Conservation (phyloP, 2,329 filamentous ascomycete genomes). For the Alternaria infectoria region DNA sequence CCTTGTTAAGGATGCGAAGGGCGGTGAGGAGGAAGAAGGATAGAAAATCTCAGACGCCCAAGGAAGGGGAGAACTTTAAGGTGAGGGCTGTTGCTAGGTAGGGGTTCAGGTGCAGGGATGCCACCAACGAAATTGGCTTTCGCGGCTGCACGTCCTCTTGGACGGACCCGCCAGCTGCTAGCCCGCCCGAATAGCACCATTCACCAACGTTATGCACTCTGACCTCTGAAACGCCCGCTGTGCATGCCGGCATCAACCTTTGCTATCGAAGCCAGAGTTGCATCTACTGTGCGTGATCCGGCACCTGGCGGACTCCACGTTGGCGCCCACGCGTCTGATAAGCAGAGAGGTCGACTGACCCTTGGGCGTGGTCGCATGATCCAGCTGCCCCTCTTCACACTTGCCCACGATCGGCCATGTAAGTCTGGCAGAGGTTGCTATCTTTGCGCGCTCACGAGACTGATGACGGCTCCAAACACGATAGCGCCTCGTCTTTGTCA, state of each 20-base stretch:
- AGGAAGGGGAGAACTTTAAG: constrained; percentile 45
- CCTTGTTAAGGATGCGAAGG: constrained; percentile 31
- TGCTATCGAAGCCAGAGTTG: neutral
- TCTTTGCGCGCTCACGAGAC: constrained; percentile 28
- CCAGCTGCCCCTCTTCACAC: constrained; percentile 31
- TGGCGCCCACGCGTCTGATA: constrained; percentile 22
- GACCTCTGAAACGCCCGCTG: constrained; percentile 36
- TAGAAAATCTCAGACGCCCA: constrained; percentile 32
- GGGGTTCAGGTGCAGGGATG: constrained; percentile 35
- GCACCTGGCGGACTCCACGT: constrained; percentile 2
- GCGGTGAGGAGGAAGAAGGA: constrained; percentile 42
- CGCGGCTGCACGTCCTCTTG: constrained; percentile 39
- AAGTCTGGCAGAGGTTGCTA: neutral
- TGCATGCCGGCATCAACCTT: constrained; percentile 28
- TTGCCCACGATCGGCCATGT: constrained; percentile 20
- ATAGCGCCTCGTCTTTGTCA: constrained; percentile 1
- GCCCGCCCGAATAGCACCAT: constrained; percentile 35
- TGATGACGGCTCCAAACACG: constrained; percentile 1
- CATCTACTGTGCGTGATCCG: neutral
- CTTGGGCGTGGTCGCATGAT: constrained; percentile 35
- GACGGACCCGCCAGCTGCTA: constrained; percentile 38
- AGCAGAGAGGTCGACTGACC: constrained; percentile 18
- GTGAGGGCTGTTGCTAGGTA: constrained; percentile 46
- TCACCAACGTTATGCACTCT: constrained; percentile 41
- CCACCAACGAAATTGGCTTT: constrained; percentile 41